These are phyloP conservation scores for Eucalyptus dawsonii DNA, from an alignment of 345 rosid genomes.

Conservation along the genomic window DNA sequence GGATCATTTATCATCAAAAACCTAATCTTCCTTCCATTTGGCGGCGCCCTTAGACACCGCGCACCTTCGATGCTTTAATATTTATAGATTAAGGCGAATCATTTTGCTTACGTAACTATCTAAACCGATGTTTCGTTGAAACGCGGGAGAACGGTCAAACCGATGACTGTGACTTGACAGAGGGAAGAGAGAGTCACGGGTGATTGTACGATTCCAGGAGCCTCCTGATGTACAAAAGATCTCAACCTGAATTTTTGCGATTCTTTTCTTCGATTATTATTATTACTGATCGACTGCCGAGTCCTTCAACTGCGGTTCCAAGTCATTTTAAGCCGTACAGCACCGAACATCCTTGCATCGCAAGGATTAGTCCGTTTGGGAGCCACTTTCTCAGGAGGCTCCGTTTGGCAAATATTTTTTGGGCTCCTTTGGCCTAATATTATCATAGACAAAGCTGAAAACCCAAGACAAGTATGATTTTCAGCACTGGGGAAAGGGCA, in stretches of 20 bases:
- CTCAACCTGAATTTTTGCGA: neutral
- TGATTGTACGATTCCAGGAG: neutral
- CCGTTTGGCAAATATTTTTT: too few species aligned
- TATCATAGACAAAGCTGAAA: too few species aligned
- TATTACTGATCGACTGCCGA: neutral
- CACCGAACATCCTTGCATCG: neutral
- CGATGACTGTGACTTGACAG: neutral
- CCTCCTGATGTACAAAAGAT: neutral
- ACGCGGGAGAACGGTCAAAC: neutral
- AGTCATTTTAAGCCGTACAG: too few species aligned
- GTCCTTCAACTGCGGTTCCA: neutral
- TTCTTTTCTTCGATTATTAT: too few species aligned
- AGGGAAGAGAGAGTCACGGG: neutral
- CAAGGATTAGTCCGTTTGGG: neutral
- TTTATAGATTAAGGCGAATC: neutral
- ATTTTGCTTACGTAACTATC: neutral
- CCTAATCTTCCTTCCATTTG: neutral
- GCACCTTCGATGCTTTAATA: neutral
- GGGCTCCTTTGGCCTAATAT: too few species aligned
- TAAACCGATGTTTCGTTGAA: neutral
- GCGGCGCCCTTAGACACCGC: neutral
- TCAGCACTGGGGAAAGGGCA: accelerated
- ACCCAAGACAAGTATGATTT: too few species aligned
- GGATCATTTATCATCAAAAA: neutral
- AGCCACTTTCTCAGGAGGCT: too few species aligned